These are phyloP conservation scores for Boletus huronensis DNA, from an alignment of 768 basidiomycete species.

Conservation along the genomic window DNA sequence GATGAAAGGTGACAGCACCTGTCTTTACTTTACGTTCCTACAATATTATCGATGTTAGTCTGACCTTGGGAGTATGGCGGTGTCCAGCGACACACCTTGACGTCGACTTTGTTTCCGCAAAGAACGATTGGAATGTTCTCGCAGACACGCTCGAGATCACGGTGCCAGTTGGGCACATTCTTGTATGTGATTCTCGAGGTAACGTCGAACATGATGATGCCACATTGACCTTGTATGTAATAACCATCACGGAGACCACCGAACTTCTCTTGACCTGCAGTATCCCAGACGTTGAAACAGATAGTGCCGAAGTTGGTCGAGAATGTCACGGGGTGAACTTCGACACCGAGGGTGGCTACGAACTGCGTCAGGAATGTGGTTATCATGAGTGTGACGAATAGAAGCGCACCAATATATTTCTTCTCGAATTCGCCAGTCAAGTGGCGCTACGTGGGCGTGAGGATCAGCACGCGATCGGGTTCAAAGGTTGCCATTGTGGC, in stretches of 20 bases:
- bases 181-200: conserved; percentile 99
- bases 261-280: conserved; percentile 99
- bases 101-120: conserved; percentile 99
- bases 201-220: conserved; percentile 99
- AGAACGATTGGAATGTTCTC: conserved; percentile 99
- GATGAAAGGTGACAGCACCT: conserved; percentile 96
- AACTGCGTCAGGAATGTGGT: conserved; percentile 11
- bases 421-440: conserved; percentile 99
- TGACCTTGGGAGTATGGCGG: neutral
- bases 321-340: conserved; percentile 95
- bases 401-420: conserved; percentile 89
- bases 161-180: conserved; percentile 99
- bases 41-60: conserved; percentile 8
- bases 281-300: conserved; percentile 99
- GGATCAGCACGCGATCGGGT: conserved; percentile 59
- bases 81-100: conserved; percentile 65
- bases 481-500: conserved; percentile 19
- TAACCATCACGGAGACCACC: conserved; percentile 97
- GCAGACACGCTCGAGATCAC: conserved; percentile 98
- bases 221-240: conserved; percentile 97
- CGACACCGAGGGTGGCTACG: conserved; percentile 96
- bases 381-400: conserved; percentile 9
- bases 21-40: conserved; percentile 99
- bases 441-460: conserved; percentile 64
- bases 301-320: conserved; percentile 98